Evolutionary conservation across 2,329 filamentous ascomycete genomes (phyloP).

Genomic region (Fusarium lyarnte): DNA sequence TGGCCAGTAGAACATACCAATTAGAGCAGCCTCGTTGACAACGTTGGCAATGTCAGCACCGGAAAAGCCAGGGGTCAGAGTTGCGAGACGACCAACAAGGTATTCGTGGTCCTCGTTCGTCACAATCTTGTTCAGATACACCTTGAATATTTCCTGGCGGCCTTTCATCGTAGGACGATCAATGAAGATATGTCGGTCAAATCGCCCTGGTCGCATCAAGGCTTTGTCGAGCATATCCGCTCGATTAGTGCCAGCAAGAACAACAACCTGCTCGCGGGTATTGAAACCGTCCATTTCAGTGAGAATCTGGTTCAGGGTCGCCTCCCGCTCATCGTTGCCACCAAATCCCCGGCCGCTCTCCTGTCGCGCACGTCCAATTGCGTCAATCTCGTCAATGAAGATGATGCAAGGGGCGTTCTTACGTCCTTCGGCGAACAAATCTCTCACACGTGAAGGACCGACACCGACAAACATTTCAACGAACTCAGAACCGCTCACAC

Average conservation of each 20-base stretch:
- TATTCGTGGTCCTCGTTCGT: conserved; percentile 90
- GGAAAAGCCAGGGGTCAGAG: conserved; percentile 94
- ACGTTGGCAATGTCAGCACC: conserved; percentile 99
- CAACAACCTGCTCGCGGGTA: conserved; percentile 94
- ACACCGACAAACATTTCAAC: conserved; percentile 99
- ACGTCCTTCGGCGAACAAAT: conserved; percentile 91
- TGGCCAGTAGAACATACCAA: conserved; percentile 70
- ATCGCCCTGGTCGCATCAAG: conserved; percentile 94
- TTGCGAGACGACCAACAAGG: conserved; percentile 86
- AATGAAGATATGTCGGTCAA: conserved; percentile 95
- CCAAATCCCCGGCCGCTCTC: conserved; percentile 78
- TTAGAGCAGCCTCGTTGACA: conserved; percentile 95
- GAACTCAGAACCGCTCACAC: conserved; percentile 97
- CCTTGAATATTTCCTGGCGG: conserved; percentile 93
- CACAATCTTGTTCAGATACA: conserved; percentile 94
- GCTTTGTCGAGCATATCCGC: conserved; percentile 95
- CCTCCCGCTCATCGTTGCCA: conserved; percentile 96
- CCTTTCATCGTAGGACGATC: conserved; percentile 97
- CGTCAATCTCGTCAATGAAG: conserved; percentile 99
- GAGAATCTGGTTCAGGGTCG: conserved; percentile 96
- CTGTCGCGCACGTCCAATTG: conserved; percentile 89
- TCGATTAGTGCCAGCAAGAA: conserved; percentile 95
- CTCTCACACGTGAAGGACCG: conserved; percentile 91
- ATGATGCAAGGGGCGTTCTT: conserved; percentile 99
- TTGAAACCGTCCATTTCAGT: conserved; percentile 99